Percentiles rank a stretch among this genome's conserved stretches.
Conservation (phyloP, 139 green algal species). For the Closterium sp. region DNA sequence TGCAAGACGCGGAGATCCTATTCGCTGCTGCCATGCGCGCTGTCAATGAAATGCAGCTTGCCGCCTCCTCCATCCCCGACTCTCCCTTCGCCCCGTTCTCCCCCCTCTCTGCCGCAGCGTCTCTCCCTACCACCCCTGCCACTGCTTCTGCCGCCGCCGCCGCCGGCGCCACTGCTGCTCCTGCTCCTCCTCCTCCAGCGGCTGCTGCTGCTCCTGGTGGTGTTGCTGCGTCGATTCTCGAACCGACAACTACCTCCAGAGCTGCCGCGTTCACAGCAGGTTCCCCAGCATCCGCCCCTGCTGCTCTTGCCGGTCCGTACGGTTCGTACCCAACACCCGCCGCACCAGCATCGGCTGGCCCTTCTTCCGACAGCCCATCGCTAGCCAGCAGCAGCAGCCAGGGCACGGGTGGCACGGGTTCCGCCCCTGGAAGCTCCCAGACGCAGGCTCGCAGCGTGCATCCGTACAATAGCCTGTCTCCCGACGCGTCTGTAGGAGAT, state of each 20-base stretch:
- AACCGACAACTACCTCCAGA: neutral
- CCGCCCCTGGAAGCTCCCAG: neutral
- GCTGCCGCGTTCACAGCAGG: neutral
- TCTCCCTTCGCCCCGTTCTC: too few species aligned
- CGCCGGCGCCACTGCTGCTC: neutral
- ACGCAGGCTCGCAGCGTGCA: neutral
- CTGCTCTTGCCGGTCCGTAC: neutral
- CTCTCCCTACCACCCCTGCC: neutral
- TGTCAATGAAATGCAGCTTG: neutral
- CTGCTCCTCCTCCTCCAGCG: neutral
- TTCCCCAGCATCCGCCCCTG: neutral
- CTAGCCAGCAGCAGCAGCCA: neutral
- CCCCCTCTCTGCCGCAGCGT: neutral
- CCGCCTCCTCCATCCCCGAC: neutral
- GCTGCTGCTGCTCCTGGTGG: neutral
- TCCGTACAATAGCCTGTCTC: neutral
- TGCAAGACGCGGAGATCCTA: neutral
- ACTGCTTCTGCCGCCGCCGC: neutral
- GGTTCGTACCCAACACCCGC: neutral
- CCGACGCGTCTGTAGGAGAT: neutral
- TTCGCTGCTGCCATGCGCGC: neutral
- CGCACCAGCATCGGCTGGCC: neutral
- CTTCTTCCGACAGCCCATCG: neutral
- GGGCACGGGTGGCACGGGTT: neutral
- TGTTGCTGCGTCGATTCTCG: neutral